Evolutionary conservation across 2,329 filamentous ascomycete genomes (phyloP).

Genomic region (Simplicillium aogashimaense): DNA sequence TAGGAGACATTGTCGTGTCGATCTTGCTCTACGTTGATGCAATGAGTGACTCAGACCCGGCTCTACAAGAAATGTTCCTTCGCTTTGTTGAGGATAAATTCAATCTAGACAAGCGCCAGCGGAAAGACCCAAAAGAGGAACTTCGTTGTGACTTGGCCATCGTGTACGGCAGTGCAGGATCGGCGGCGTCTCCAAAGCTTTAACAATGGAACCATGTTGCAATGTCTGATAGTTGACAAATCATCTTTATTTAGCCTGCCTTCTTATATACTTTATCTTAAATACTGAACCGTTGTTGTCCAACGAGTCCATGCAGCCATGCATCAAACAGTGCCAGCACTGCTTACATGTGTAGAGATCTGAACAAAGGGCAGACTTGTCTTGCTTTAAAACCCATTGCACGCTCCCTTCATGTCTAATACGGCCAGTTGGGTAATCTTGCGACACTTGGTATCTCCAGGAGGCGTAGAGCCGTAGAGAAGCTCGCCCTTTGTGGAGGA

Average conservation of each 20-base stretch:
- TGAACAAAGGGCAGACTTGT: too few relatives aligned
- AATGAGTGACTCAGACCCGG: conserved; percentile 21
- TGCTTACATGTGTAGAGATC: too few relatives aligned
- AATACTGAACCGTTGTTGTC: too few relatives aligned
- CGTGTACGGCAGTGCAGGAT: conserved; percentile 21
- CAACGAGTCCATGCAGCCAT: too few relatives aligned
- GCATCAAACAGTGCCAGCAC: too few relatives aligned
- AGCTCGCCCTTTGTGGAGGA: neutral
- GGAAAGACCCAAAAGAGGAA: conserved; percentile 12
- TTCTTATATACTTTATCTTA: too few relatives aligned
- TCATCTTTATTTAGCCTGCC: too few relatives aligned
- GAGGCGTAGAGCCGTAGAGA: neutral
- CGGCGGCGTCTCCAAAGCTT: conserved; percentile 11
- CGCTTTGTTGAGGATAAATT: conserved; percentile 25
- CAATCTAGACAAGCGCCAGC: conserved; percentile 9
- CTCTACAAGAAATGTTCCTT: conserved; percentile 26
- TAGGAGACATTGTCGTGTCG: conserved; percentile 33
- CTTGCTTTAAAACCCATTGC: too few relatives aligned
- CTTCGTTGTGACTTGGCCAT: conserved; percentile 21
- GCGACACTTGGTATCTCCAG: too few relatives aligned
- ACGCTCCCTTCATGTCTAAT: too few relatives aligned
- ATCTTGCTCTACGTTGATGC: conserved; percentile 32
- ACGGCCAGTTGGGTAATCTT: too few relatives aligned
- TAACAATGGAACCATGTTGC: conserved; percentile 7
- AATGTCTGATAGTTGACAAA: too few relatives aligned